A percentile compares a stretch with the other conserved stretches of the same genome.
Conservation (phyloP, 1,284 basidiomycete genomes). For the Ustilago hordei region DNA sequence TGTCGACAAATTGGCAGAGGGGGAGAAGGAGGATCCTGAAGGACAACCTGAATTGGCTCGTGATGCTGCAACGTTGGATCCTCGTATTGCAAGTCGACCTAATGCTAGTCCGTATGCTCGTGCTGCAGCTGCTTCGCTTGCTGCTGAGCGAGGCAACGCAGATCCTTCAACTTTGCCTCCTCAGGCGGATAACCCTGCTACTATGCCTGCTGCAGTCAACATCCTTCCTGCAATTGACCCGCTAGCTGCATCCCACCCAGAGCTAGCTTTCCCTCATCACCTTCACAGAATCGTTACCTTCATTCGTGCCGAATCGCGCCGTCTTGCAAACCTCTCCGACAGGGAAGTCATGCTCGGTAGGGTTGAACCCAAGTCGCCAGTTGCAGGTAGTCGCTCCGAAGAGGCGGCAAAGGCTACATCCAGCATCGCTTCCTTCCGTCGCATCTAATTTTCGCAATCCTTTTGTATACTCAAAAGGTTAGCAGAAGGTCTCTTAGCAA, state of each 20-base stretch:
- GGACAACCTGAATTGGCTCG: slow-evolving; percentile 72
- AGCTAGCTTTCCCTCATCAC: slow-evolving; percentile 71
- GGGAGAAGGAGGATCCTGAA: slow-evolving; percentile 59
- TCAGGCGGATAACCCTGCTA: slow-evolving; percentile 23
- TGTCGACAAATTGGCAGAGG: slow-evolving; percentile 51
- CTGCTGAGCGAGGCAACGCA: slow-evolving; percentile 27
- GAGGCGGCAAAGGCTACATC: slow-evolving; percentile 25
- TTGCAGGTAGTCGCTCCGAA: slow-evolving; percentile 21
- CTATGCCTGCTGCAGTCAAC: slow-evolving; percentile 21
- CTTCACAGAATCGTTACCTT: slow-evolving; percentile 83
- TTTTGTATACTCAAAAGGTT: neutral
- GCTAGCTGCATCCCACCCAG: slow-evolving; percentile 69
- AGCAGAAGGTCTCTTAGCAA: neutral
- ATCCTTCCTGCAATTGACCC: slow-evolving; percentile 42
- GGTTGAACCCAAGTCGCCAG: slow-evolving; percentile 10
- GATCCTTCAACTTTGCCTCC: slow-evolving; percentile 24
- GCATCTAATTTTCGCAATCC: slow-evolving; percentile 18
- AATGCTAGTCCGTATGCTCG: slow-evolving; percentile 44
- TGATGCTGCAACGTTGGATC: slow-evolving; percentile 53
- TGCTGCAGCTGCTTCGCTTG: slow-evolving; percentile 35
- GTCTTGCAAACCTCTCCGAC: slow-evolving; percentile 81
- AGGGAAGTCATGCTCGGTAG: slow-evolving; percentile 74
- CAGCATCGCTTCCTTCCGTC: slow-evolving; percentile 49
- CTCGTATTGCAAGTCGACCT: slow-evolving; percentile 22
- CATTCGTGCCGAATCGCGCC: slow-evolving; percentile 79